Evolutionary conservation across 495 filamentous ascomycete species (phyloP), one percentile per base, ranked within the genome.

Genomic region (Penicillium arizonense): DNA sequence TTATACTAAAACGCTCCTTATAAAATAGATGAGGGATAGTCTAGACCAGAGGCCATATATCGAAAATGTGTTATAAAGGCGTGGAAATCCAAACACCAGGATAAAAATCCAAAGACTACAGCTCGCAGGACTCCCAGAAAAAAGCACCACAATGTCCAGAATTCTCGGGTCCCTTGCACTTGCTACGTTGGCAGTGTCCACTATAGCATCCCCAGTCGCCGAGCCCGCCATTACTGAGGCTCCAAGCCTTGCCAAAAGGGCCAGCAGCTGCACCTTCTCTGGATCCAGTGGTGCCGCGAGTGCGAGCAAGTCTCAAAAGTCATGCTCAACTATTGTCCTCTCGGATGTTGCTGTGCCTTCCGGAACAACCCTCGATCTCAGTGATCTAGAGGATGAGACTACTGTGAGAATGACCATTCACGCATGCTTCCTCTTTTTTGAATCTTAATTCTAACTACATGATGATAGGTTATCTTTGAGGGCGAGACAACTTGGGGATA

Each of bases 401-500:
- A 67, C 58, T 7, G 73, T 75, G 57, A 57, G 60, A 32, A 10
- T 36, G 3, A 42, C 21, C 8, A 35, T 21, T 20, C 12, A 11
- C 32, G 7, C 3, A 13, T 42, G 10, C 3, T 3, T 41, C 24
- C 16, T 8, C 6, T 21, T 47, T 2, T 20, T 12, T 6, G 32
- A 46, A 49, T n/a, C 5, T 30, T 56, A 5, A 52, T 10, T 44
- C 8, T 30, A 30, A 30, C 12, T 5, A 5, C n/a, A 28, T 24
- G 11, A 16, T 28, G 2, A 35, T 18, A 77, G 75, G 77, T 81
- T 46, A 75, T 73, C 50, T 81, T 82, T 55, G 65, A 77, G 44
- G 78, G 79, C 11, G 64, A 62, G 16, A 81, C 78, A 6, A 78
- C 74, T n/a, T 82, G 73, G 50, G 78, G 75, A 6, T 82, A 82